phyloP scores from a whole-genome alignment of 495 filamentous ascomycete species.

The Sordaria brevicollis region DNA sequence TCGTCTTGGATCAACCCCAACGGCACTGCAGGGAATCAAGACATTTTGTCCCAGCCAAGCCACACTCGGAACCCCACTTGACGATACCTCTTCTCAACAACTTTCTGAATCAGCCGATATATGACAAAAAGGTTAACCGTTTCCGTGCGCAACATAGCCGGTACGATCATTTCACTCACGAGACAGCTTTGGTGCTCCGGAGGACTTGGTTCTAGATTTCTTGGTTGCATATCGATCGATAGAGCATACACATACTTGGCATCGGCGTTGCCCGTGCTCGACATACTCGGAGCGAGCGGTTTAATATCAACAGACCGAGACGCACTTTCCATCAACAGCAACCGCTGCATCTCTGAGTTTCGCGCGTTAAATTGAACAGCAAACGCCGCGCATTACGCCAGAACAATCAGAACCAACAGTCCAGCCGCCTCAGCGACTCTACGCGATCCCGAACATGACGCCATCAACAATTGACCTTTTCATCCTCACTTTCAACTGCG shows the following conservation, averaged over 20 bases:
- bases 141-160: background rate
- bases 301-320: background rate
- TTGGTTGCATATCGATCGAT: background rate
- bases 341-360: background rate
- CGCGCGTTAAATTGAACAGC: background rate
- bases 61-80: background rate
- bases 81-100: background rate
- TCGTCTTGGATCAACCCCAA: background rate
- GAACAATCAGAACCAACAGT: background rate
- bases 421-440: background rate
- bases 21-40: background rate
- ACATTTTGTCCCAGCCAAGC: background rate
- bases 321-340: background rate
- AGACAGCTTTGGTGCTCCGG: background rate
- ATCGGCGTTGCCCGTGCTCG: background rate
- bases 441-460: slow-evolving; percentile 10
- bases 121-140: background rate
- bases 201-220: background rate
- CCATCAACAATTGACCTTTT: slow-evolving; percentile 45
- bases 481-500: slow-evolving; percentile 87
- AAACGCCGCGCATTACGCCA: background rate
- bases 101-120: background rate
- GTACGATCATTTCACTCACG: background rate
- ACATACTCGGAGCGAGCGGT: background rate
- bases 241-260: background rate